phyloP scores from a whole-genome alignment of 1,139 yeast genomes.

The Kazachstania sp. region DNA sequence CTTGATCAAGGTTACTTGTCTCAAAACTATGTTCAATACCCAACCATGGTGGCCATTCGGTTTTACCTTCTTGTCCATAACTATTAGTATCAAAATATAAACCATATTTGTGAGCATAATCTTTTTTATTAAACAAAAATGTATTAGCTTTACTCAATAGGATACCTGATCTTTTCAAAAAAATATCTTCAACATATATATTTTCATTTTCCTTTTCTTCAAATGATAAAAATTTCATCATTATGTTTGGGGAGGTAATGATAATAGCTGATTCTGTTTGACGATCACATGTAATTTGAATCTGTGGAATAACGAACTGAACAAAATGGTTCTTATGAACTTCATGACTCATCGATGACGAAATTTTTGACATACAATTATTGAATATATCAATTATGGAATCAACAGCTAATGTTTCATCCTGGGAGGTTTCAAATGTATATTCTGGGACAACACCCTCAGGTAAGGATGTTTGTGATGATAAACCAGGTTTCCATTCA shows the following conservation, averaged over 20 bases:
- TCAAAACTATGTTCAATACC: conserved; percentile 71
- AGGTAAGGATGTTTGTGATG: background rate
- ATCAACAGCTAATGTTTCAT: conserved; percentile 5
- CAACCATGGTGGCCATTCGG: conserved; percentile 80
- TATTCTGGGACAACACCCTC: conserved; percentile 2
- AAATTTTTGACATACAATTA: conserved; percentile 9
- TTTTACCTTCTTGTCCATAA: conserved; percentile 34
- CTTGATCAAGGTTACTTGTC: conserved; percentile 47
- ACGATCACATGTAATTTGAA: conserved; percentile 64
- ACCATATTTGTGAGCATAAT: conserved; percentile 36
- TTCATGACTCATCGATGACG: conserved; percentile 4
- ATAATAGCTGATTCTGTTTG: conserved; percentile 59
- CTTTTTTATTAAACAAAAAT: conserved; percentile 52
- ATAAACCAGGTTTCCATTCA: conserved; percentile 5
- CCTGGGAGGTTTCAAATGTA: conserved; percentile 6
- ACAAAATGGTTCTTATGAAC: conserved; percentile 33
- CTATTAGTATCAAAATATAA: conserved; percentile 37
- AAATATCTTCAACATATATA: conserved; percentile 40
- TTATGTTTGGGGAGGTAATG: conserved; percentile 64
- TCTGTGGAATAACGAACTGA: conserved; percentile 76
- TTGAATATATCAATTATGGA: conserved; percentile 12
- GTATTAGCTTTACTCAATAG: conserved; percentile 61
- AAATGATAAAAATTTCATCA: conserved; percentile 53
- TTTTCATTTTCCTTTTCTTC: conserved; percentile 41
- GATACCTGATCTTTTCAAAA: conserved; percentile 69